Evolutionary conservation across 768 basidiomycete genomes (phyloP).

Genomic region (Mycena galopus): DNA sequence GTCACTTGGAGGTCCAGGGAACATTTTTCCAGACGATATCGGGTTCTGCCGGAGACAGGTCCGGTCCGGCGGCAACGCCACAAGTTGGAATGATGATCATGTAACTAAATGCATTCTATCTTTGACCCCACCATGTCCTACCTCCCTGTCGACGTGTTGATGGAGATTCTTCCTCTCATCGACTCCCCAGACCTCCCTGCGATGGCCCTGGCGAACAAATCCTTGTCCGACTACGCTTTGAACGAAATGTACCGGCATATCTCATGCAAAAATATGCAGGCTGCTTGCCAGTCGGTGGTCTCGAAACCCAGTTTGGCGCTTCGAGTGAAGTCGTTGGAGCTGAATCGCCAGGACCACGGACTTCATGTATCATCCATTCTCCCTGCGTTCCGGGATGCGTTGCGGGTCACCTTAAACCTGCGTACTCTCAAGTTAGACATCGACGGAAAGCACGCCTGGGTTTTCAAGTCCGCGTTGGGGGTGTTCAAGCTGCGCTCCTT

Average conservation of each 20-base stretch:
- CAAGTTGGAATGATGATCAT: background rate
- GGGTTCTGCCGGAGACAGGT: no score
- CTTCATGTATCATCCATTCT: slow-evolving; percentile 1
- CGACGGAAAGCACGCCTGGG: slow-evolving; percentile 15
- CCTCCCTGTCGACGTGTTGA: slow-evolving; percentile 30
- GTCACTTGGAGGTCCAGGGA: no score
- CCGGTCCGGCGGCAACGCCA: background rate
- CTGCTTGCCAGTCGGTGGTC: slow-evolving; percentile 17
- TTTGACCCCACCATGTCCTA: slow-evolving; percentile 27
- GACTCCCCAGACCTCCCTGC: slow-evolving; percentile 12
- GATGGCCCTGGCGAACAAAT: slow-evolving; percentile 21
- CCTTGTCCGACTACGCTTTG: slow-evolving; percentile 21
- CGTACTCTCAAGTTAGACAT: slow-evolving; percentile 20
- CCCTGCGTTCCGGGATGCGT: slow-evolving; percentile 12
- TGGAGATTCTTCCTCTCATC: slow-evolving; percentile 30
- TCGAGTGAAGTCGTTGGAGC: slow-evolving; percentile 19
- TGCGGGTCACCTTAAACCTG: slow-evolving; percentile 18
- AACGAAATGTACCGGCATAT: slow-evolving; percentile 23
- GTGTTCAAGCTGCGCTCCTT: slow-evolving; percentile 26
- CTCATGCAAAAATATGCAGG: background rate
- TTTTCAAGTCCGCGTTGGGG: slow-evolving; percentile 1
- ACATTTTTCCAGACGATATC: no score
- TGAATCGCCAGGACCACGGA: slow-evolving; percentile 5
- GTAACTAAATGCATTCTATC: background rate
- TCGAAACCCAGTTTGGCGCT: slow-evolving; percentile 21